Base-by-base conservation (phyloP, 2,329 filamentous ascomycete genomes). In the Paecilomyces sp. region DNA sequence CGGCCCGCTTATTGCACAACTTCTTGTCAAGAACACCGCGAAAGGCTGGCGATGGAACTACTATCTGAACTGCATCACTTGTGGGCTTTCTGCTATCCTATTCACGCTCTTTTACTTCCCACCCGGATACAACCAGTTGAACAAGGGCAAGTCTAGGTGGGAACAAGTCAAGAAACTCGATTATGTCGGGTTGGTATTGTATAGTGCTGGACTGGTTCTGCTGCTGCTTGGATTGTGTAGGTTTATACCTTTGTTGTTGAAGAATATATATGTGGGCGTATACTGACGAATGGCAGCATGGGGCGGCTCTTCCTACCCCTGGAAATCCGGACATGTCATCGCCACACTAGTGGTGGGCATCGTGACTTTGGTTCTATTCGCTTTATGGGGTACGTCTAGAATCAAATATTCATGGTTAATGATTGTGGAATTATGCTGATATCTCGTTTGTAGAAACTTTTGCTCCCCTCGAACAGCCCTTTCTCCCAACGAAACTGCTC, bases 1-100 rank as follows among this genome's bases (percentile, higher is more conserved):
- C 33, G 81, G 79, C 0, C 78, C 79, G 18, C 68, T 81, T 52
- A 79, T 83, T 58, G 80, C 80, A 2, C 71, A 76, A n/a, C 67
- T 71, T 3, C 73, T 82, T 41, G 76, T 80, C 58, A 59, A 72
- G 25, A 72, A 79, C 55, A 81, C 80, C 0, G 66, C 63, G 3
- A 65, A 73, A 3, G 68, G 71, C 18, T 83, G 81, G 80, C 72
- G 81, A 50, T 82, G 80, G 78, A 76, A 70, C 58, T 84, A 79
- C 66, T 82, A 79, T 63, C 64, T 83, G 3, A 77, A 76, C 59
- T 77, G 79, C 63, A 78, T 81, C 57, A 70, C 79, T 58, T 74
- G 71, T 36, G 72, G 70, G n/a, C 60, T 79, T 24, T 70, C 76
- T 11, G 64, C 78, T 1, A 65, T 72, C 1, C 70, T 80, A 6